Conservation (phyloP, 2,329 filamentous ascomycete species). For the Cryphonectria parasitica region DNA sequence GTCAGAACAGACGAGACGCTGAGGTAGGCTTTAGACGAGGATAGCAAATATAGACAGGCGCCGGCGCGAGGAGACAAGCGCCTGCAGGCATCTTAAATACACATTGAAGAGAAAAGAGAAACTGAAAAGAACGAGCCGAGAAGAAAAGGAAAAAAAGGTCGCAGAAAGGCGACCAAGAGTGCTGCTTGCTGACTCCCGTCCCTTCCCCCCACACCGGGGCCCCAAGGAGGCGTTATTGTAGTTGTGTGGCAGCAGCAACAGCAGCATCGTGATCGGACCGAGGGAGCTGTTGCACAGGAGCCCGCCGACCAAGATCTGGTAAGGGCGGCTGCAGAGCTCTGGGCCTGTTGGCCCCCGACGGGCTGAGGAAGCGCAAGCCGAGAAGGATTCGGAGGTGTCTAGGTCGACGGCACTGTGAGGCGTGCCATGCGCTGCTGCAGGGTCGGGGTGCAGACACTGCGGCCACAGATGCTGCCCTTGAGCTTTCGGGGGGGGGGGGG, state of each 20-base stretch:
- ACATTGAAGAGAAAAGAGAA: conserved; percentile 1
- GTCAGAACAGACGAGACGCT: conserved; percentile 28
- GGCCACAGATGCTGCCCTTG: conserved; percentile 22
- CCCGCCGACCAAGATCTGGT: conserved; percentile 19
- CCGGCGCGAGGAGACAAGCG: conserved; percentile 24
- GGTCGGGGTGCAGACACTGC: conserved; percentile 28
- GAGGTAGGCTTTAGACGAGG: conserved; percentile 25
- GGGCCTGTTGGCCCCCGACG: conserved; percentile 10
- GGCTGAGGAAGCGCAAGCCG: conserved; percentile 20
- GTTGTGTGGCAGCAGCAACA: not conserved
- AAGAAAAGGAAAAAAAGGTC: not conserved
- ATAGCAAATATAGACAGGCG: conserved; percentile 24
- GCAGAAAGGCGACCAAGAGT: conserved; percentile 19
- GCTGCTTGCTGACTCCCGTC: conserved; percentile 14
- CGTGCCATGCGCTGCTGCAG: conserved; percentile 32
- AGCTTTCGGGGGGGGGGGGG: conserved; percentile 7
- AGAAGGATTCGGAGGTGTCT: conserved; percentile 31
- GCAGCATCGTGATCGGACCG: conserved; percentile 25
- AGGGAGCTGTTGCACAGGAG: conserved; percentile 22
- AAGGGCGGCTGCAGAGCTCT: conserved; percentile 7
- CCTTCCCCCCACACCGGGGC: too few relatives aligned
- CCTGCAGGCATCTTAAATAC: conserved; percentile 21
- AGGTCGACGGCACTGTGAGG: conserved; percentile 30
- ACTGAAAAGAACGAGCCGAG: not conserved
- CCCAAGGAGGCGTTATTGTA: conserved; percentile 2